Conservation (phyloP, 2,329 filamentous ascomycete genomes). For the Hypoxylon sp. region DNA sequence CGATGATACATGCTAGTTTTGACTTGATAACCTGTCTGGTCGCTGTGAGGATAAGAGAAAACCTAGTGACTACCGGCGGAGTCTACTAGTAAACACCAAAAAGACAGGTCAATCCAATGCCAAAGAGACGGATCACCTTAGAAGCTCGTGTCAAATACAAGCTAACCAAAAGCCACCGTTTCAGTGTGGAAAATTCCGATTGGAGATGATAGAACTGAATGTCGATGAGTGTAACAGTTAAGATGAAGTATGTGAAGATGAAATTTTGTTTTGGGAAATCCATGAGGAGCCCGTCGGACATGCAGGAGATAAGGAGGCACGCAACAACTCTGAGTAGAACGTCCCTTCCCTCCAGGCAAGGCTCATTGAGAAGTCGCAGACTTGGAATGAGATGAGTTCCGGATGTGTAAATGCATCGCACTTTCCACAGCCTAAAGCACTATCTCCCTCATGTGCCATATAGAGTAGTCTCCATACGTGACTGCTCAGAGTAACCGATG, state of each 20-base stretch:
- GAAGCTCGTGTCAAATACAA: constrained; percentile 42
- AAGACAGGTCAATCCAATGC: constrained; percentile 8
- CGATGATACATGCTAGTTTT: constrained; percentile 62
- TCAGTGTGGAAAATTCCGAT: constrained; percentile 44
- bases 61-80: constrained; percentile 1
- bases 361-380: neutral
- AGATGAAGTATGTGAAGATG: constrained; percentile 44
- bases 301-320: neutral
- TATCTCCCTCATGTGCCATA: neutral
- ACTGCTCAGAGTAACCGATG: neutral
- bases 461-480: neutral
- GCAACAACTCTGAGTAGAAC: constrained; percentile 5
- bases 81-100: constrained; percentile 32
- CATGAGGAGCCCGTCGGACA: neutral
- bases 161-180: constrained; percentile 52
- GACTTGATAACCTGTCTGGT: constrained; percentile 5
- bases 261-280: neutral
- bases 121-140: constrained; percentile 12
- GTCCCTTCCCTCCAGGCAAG: constrained; percentile 2
- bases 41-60: constrained; percentile 14
- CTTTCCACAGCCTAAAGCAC: neutral
- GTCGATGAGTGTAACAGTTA: constrained; percentile 46
- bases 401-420: neutral
- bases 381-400: neutral
- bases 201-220: constrained; percentile 50